phyloP scores from a whole-genome alignment of 495 filamentous ascomycete species.

The Lasiosphaeria miniovina region DNA sequence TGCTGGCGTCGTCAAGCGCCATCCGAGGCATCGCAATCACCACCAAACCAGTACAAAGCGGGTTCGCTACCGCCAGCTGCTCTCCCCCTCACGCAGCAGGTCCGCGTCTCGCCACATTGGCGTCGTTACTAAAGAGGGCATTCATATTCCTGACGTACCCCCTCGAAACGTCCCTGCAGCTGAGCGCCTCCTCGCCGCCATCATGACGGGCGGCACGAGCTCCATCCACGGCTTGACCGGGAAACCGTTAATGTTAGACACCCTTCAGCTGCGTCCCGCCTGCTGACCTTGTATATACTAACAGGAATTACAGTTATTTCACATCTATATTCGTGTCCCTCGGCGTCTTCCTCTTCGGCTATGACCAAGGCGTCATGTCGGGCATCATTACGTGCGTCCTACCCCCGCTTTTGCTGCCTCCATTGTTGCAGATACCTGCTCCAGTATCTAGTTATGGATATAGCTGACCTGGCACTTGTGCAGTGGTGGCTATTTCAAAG shows the following conservation, averaged over 20 bases:
- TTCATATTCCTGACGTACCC: slow-evolving; percentile 70
- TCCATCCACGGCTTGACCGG: slow-evolving; percentile 89
- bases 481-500: slow-evolving; percentile 80
- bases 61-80: slow-evolving; percentile 44
- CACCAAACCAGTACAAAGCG: slow-evolving; percentile 29
- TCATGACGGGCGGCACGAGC: slow-evolving; percentile 78
- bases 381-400: slow-evolving; percentile 92
- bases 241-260: slow-evolving; percentile 82
- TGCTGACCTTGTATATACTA: background rate
- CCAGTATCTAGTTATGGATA: no score
- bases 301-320: slow-evolving; percentile 67
- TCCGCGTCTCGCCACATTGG: slow-evolving; percentile 29
- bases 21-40: slow-evolving; percentile 30
- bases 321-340: slow-evolving; percentile 97
- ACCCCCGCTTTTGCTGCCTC: slow-evolving; percentile 4
- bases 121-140: slow-evolving; percentile 72
- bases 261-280: slow-evolving; percentile 3
- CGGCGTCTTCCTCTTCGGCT: slow-evolving; percentile 96
- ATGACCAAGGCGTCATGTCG: slow-evolving; percentile 99
- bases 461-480: slow-evolving; percentile 10
- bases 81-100: slow-evolving; percentile 21
- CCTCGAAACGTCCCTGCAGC: slow-evolving; percentile 58
- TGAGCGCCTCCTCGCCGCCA: slow-evolving; percentile 67
- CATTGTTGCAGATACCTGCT: background rate
- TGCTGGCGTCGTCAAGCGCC: slow-evolving; percentile 44